These are phyloP conservation scores for Eutrema yunnanense DNA, from an alignment of 345 rosid genomes.

Conservation along the genomic window DNA sequence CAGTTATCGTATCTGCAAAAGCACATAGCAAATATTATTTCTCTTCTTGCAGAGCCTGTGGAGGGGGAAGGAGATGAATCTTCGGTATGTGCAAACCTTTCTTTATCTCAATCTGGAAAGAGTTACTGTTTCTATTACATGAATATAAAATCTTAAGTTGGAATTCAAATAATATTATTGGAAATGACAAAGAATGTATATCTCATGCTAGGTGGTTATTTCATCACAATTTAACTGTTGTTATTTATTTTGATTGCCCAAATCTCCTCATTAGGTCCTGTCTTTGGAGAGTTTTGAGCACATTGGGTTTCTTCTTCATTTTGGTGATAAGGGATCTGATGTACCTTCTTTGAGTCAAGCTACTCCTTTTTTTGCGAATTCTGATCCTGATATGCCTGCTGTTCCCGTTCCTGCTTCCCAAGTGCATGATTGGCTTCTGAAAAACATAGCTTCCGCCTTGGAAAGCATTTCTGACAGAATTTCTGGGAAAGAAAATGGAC, in stretches of 20 bases:
- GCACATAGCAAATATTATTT: constrained; percentile 74
- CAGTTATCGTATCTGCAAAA: constrained; percentile 91
- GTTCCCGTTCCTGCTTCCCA: constrained; percentile 77
- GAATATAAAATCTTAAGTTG: background rate
- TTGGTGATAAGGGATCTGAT: constrained; percentile 78
- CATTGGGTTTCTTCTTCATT: constrained; percentile 85
- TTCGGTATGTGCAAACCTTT: constrained; percentile 49
- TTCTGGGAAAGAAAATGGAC: constrained; percentile 84
- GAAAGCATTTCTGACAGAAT: constrained; percentile 65
- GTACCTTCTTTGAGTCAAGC: constrained; percentile 68
- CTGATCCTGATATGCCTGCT: constrained; percentile 93
- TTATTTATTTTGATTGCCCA: background rate
- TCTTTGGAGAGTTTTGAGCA: constrained; percentile 93
- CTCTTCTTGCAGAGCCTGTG: constrained; percentile 78
- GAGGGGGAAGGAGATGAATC: constrained; percentile 84
- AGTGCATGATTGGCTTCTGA: constrained; percentile 79
- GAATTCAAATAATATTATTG: background rate
- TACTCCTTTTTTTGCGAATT: constrained; percentile 87
- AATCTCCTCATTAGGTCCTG: constrained; percentile 52
- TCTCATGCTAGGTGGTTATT: constrained; percentile 9
- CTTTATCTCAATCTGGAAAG: background rate
- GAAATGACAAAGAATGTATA: background rate
- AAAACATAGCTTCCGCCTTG: constrained; percentile 66
- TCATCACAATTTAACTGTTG: background rate
- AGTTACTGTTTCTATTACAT: background rate